Evolutionary conservation across 768 basidiomycete genomes (phyloP), one percentile per base, ranked within the genome.

Genomic region (Naematelia aurantialba): DNA sequence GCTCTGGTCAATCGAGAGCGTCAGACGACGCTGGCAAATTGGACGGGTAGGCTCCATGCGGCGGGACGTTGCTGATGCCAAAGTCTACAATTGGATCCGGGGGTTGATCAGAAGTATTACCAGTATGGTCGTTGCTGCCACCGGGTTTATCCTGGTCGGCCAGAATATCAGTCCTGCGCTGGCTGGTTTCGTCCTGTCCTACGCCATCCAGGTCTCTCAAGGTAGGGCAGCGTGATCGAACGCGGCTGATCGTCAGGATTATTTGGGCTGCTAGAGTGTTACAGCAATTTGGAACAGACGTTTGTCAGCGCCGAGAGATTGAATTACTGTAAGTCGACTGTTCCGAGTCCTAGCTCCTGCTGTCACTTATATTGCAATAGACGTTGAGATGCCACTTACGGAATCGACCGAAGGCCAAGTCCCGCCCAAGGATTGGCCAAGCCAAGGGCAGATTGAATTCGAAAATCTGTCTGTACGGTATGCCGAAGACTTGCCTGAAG

Each of bases 291-390:
- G 4, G 75, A 78, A 24, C 65, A 68, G 31, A 69, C 70, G 1
- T 75, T 78, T 63, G 74, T 78, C 21, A 65, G 67, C 13, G 77
- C 72, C 1, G 75, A 78, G 48, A 56, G 77, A 21, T 58, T 78
- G 52, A 66, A 69, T 29, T 66, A 72, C 21, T 75, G 73, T 75
- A 24, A 63, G 67, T 62, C 26, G 14, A 5, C 11, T 24, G 13
- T 13, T 27, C 24, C 26, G 10, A 8, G n/a, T 47, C 46, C 12
- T 12, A 11, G 14, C 10, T 52, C 8, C 21, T 14, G 14, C 50
- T 11, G 21, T 10, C 27, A 17, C 50, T 52, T 5, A 24, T 26
- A 25, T 24, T 2, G 19, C 13, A 2, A 1, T 39, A 74, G 73
- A 71, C 48, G 61, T 70, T 48, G n/a, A 61, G 22, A 63, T 73